phyloP scores from a whole-genome alignment of 2,329 filamentous ascomycete genomes.

The Verticillium dahliae region DNA sequence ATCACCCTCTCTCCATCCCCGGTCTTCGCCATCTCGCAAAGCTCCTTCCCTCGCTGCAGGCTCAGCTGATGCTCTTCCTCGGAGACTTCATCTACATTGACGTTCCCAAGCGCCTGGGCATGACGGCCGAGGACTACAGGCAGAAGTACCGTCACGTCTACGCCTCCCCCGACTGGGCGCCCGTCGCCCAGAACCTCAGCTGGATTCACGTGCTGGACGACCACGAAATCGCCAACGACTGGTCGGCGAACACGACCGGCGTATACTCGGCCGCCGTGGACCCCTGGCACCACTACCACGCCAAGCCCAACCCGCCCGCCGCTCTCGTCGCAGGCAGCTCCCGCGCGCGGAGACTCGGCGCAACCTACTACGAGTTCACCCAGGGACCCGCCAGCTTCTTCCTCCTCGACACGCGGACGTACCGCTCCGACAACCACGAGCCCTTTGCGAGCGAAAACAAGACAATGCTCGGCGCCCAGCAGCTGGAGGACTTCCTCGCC shows the following conservation, averaged over 20 bases:
- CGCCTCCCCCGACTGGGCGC: conserved; percentile 83
- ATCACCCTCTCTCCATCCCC: conserved; percentile 74
- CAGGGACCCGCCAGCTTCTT: conserved; percentile 93
- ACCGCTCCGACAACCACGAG: conserved; percentile 63
- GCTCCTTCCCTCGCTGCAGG: conserved; percentile 63
- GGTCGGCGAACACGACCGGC: conserved; percentile 74
- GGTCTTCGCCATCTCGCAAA: conserved; percentile 72
- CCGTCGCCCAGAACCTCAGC: conserved; percentile 70
- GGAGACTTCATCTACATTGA: conserved; percentile 90
- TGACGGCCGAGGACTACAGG: conserved; percentile 67
- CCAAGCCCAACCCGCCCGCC: conserved; percentile 71
- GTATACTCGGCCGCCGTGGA: conserved; percentile 75
- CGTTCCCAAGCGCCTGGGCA: conserved; percentile 74
- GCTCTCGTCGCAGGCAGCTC: conserved; percentile 42
- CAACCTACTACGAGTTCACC: conserved; percentile 83
- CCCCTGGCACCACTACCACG: conserved; percentile 83
- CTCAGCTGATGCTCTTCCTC: conserved; percentile 75
- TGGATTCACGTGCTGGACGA: conserved; percentile 98
- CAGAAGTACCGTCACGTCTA: conserved; percentile 95
- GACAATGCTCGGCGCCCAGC: conserved; percentile 78
- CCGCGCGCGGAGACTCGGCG: conserved; percentile 35
- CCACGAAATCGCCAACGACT: conserved; percentile 94
- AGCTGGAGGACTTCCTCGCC: conserved; percentile 70
- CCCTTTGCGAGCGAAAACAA: conserved; percentile 60
- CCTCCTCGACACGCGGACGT: conserved; percentile 85